Conservation (phyloP, 345 rosid species). For the Melaleuca alternifolia region DNA sequence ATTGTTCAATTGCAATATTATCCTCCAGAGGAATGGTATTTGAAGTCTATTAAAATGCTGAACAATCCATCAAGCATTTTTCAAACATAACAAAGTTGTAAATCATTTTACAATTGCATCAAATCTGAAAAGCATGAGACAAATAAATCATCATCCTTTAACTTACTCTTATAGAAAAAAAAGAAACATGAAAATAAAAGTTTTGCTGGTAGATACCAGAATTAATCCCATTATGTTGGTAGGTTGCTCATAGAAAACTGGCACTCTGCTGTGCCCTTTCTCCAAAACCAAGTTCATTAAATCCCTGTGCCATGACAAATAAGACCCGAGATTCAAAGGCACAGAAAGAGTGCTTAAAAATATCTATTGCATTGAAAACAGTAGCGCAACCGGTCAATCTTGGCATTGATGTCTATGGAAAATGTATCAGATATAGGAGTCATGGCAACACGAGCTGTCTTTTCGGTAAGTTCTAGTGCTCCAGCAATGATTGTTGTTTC, state of each 20-base stretch:
- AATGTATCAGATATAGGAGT: constrained; percentile 75
- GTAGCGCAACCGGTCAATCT: constrained; percentile 56
- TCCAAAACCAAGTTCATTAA: constrained; percentile 78
- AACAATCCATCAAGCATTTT: not conserved
- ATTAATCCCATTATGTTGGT: constrained; percentile 87
- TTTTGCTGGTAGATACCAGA: constrained; percentile 33
- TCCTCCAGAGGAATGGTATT: not conserved
- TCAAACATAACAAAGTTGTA: not conserved
- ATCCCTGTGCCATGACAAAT: constrained; percentile 27
- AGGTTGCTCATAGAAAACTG: constrained; percentile 85
- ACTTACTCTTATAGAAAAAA: not conserved
- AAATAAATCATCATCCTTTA: not conserved
- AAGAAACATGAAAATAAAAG: not conserved
- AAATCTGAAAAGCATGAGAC: not conserved
- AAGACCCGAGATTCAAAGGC: not conserved
- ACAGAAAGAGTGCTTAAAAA: not conserved
- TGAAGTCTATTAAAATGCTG: not conserved
- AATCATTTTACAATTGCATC: not conserved
- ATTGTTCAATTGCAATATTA: not conserved
- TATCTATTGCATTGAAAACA: not conserved
- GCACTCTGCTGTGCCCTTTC: constrained; percentile 98
- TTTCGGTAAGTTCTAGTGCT: constrained; percentile 88
- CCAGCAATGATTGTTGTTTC: constrained; percentile 99
- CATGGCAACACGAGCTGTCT: constrained; percentile 88
- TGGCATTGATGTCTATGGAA: constrained; percentile 75